Evolutionary conservation across 495 filamentous ascomycete genomes (phyloP).

Genomic region (Niebla homalea): DNA sequence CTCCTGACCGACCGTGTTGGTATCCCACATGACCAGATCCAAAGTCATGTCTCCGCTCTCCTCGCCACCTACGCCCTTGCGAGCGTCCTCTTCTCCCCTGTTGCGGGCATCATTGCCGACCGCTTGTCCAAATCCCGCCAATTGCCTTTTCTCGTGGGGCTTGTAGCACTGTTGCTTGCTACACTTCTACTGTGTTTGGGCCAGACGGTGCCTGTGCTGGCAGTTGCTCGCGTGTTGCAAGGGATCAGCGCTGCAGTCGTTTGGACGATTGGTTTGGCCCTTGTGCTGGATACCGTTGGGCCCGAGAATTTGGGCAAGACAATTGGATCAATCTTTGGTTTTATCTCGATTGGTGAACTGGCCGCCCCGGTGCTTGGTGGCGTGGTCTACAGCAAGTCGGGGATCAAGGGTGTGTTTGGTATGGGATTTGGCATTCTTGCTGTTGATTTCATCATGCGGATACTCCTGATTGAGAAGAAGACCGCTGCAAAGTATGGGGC

Average conservation of each 20-base stretch:
- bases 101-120: constrained; percentile 48
- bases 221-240: constrained; percentile 46
- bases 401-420: constrained; percentile 47
- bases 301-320: constrained; percentile 42
- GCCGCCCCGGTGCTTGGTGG: constrained; percentile 48
- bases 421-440: constrained; percentile 42
- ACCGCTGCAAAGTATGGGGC: constrained; percentile 15
- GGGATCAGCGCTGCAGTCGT: constrained; percentile 49
- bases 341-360: constrained; percentile 37
- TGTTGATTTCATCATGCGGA: constrained; percentile 50
- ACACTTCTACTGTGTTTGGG: constrained; percentile 46
- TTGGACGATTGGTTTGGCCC: constrained; percentile 48
- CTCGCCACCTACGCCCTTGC: constrained; percentile 48
- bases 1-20: constrained; percentile 40
- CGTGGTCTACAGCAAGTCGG: constrained; percentile 43
- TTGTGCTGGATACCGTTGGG: constrained; percentile 36
- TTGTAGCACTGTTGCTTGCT: constrained; percentile 39
- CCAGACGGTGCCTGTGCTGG: constrained; percentile 34
- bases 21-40: constrained; percentile 36
- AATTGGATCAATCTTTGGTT: constrained; percentile 39
- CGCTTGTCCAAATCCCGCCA: constrained; percentile 33
- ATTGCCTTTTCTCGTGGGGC: constrained; percentile 43
- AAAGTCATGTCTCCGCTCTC: constrained; percentile 38
- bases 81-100: constrained; percentile 39
- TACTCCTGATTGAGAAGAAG: constrained; percentile 52